Conservation (phyloP, 805 yeast genomes). For the Wickerhamomyces rabaulensis region DNA sequence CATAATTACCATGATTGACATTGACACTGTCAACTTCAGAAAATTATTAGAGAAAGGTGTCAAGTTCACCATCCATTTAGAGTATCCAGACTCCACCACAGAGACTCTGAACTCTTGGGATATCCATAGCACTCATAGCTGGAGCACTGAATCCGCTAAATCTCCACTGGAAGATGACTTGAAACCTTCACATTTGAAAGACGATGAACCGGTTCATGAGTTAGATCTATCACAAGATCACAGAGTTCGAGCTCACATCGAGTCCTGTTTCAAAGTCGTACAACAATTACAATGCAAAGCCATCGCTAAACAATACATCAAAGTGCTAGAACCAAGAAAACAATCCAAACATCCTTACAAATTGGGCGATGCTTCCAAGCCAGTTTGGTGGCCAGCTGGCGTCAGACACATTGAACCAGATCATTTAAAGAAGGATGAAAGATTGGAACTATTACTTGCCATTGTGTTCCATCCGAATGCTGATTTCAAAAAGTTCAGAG, state of each 20-base stretch:
- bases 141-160: neutral
- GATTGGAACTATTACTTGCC: constrained; percentile 43
- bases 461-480: constrained; percentile 26
- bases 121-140: neutral
- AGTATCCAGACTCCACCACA: neutral
- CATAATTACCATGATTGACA: neutral
- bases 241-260: constrained; percentile 5
- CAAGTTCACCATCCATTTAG: neutral
- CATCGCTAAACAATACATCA: constrained; percentile 66
- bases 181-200: neutral
- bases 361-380: constrained; percentile 41
- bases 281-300: constrained; percentile 52
- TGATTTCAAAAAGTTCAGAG: constrained; percentile 1
- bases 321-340: constrained; percentile 57
- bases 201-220: neutral
- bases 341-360: constrained; percentile 63
- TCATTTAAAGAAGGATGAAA: constrained; percentile 55
- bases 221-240: neutral
- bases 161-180: neutral
- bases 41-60: neutral
- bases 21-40: neutral
- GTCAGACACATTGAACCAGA: constrained; percentile 70
- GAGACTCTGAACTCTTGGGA: neutral
- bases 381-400: constrained; percentile 66
- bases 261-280: constrained; percentile 12